phyloP scores from a whole-genome alignment of 768 basidiomycete species.

The Lactifluus subvellereus region DNA sequence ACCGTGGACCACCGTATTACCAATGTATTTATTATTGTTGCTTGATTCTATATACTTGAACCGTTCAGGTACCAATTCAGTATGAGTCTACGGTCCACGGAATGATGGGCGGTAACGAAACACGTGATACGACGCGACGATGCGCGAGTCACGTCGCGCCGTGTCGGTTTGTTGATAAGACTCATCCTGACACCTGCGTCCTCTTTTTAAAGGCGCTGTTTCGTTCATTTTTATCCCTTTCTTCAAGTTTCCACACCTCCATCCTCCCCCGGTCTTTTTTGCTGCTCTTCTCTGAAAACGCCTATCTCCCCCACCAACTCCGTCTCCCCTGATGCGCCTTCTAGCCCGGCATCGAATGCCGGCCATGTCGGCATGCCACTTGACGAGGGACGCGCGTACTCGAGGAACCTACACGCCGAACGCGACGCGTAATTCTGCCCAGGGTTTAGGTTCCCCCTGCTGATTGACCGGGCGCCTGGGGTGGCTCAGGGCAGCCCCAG shows the following conservation, averaged over 20 bases:
- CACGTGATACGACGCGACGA: conserved; percentile 12
- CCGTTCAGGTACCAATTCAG: not conserved
- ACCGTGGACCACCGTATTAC: not conserved
- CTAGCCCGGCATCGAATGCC: not conserved
- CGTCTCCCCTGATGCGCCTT: no score
- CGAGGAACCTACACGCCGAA: no score
- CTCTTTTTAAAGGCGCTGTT: not conserved
- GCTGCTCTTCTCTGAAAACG: not conserved
- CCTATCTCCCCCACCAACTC: not conserved
- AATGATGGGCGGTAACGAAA: not conserved
- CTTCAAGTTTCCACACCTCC: not conserved
- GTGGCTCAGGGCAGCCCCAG: conserved; percentile 5
- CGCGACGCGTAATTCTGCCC: not conserved
- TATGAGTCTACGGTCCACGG: not conserved
- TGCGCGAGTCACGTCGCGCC: conserved; percentile 6
- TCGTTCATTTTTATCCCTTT: not conserved
- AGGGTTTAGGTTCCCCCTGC: not conserved
- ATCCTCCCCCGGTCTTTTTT: not conserved
- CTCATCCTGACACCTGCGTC: conserved; percentile 10
- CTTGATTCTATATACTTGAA: not conserved
- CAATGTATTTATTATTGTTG: conserved; percentile 1
- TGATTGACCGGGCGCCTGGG: not conserved
- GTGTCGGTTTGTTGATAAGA: not conserved
- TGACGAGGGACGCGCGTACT: not conserved
- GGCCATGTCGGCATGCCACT: not conserved